Conservation (phyloP, 441 rosid genomes). For the Dalechampia spathulata region DNA sequence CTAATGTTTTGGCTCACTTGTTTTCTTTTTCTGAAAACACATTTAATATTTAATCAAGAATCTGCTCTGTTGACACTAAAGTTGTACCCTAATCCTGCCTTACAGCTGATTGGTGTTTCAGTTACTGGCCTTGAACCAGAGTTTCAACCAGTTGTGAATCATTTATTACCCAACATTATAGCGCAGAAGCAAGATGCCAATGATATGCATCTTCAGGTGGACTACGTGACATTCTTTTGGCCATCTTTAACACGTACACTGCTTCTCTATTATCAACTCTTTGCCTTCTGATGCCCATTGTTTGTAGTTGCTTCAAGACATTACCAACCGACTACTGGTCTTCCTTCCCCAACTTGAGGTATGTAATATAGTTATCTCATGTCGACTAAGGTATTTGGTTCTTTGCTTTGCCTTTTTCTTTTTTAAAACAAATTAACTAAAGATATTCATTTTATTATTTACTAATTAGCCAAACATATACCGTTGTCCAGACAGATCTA, state of each 20-base stretch:
- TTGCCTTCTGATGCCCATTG: constrained; percentile 32
- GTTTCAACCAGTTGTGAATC: constrained; percentile 81
- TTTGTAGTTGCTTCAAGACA: constrained; percentile 81
- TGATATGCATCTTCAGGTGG: constrained; percentile 83
- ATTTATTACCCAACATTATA: constrained; percentile 59
- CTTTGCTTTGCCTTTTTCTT: not conserved
- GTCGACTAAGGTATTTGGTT: constrained; percentile 11
- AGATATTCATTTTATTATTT: too few species aligned
- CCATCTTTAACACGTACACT: constrained; percentile 8
- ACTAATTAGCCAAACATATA: constrained; percentile 13
- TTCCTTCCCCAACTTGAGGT: constrained; percentile 96
- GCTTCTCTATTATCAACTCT: constrained; percentile 16
- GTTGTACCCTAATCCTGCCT: constrained; percentile 15
- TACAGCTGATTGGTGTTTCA: constrained; percentile 73
- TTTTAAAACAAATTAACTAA: too few species aligned
- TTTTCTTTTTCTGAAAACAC: not conserved
- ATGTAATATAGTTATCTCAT: constrained; percentile 18
- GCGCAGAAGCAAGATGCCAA: constrained; percentile 70
- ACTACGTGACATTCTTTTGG: constrained; percentile 10
- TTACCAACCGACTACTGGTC: constrained; percentile 51
- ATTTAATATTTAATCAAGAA: not conserved
- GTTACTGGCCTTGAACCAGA: constrained; percentile 79
- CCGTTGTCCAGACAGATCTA: constrained; percentile 49
- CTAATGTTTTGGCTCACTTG: not conserved
- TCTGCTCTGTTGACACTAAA: constrained; percentile 14